Base-by-base conservation (phyloP, 2,329 filamentous ascomycete genomes). In the Ophiostoma perfectum region DNA sequence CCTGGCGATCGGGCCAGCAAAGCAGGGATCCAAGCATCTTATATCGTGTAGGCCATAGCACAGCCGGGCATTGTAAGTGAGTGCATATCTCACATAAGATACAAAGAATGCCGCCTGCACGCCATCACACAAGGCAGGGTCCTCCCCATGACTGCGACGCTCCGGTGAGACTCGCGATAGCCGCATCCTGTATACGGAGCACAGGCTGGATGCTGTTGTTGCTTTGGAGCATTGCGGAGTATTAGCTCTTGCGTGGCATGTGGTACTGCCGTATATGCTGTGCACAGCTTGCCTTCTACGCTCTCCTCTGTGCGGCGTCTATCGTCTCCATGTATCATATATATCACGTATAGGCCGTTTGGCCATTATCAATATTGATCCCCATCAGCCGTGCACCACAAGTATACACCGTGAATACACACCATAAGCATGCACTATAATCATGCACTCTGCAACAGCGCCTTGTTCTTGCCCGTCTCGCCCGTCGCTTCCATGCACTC, bases 401-500 rank as follows among this genome's bases (percentile, higher is more conserved):
- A 27, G 2, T 27, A 27, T 27, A 27, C 27, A 27, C 27, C 27
- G 27, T 27, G 27, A 27, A 2, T 27, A 36, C 36, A 44, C 14
- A 67, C 45, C 58, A 63, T 27, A 27, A 27, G 27, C 27, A 55
- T 55, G 41, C 45, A 27, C 27, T 27, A 27, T 27, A 27, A 27
- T 27, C 27, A 52, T n/a, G 52, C 49, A 52, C 27, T 66, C 41
- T 27, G 12, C 47, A 41, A 27, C 16, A 14, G 36, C 65, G 41
- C 45, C 39, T 47, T 62, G 66, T 62, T 63, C 66, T 47, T 42
- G 66, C 66, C 55, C 44, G 16, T 62, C 58, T 42, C 55, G 66
- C 55, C 58, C 27, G 27, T 27, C 49, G 36, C 27, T 67, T 62
- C 66, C 49, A 14, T 67, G 36, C 27, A 67, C 49, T 42, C 12